Conservation (phyloP, 306 rosid genomes). For the Rosa chinensis region DNA sequence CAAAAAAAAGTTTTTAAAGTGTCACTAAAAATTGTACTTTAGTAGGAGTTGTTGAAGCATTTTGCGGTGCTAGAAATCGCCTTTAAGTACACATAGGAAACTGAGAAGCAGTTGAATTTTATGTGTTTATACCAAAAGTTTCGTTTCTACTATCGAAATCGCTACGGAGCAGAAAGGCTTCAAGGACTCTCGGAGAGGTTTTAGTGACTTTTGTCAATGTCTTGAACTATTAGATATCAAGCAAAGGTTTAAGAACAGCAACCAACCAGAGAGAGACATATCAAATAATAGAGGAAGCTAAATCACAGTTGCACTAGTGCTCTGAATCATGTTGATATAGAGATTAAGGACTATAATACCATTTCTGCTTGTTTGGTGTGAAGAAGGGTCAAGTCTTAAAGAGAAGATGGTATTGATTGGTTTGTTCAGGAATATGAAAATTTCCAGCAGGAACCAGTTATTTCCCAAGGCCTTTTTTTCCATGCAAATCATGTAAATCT, state of each 20-base stretch:
- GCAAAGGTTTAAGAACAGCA: background rate
- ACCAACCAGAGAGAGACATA: background rate
- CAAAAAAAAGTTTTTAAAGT: too few species aligned
- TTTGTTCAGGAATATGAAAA: background rate
- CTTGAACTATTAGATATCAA: background rate
- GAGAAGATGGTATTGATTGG: background rate
- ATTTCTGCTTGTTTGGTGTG: background rate
- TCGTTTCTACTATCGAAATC: background rate
- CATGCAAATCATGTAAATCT: background rate
- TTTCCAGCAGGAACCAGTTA: background rate
- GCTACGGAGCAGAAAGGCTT: background rate
- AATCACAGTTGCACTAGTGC: background rate
- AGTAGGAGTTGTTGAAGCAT: too few species aligned
- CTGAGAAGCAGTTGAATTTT: background rate
- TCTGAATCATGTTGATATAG: background rate
- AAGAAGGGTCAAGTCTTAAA: background rate
- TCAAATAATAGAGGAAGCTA: background rate
- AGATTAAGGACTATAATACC: background rate
- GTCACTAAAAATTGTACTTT: too few species aligned
- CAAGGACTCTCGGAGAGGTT: background rate
- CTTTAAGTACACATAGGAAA: too few species aligned
- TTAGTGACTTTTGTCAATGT: background rate
- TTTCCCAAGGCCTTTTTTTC: background rate
- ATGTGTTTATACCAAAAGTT: background rate
- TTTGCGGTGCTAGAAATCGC: too few species aligned